Evolutionary conservation across 2,329 filamentous ascomycete genomes (phyloP).

Genomic region (Huntiella decipiens): DNA sequence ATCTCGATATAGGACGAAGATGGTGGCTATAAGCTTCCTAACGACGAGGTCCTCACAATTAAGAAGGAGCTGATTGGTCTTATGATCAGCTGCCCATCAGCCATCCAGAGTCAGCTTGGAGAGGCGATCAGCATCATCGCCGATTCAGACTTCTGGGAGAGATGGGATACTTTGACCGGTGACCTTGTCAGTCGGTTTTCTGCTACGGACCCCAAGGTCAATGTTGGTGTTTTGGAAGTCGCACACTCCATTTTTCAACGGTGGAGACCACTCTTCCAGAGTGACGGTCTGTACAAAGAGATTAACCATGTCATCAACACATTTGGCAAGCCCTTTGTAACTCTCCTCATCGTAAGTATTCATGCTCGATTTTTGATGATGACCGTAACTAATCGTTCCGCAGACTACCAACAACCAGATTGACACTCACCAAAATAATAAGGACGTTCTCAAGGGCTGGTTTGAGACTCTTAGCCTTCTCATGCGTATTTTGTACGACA

Average conservation of each 20-base stretch:
- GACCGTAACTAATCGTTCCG: not conserved
- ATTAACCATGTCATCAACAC: conserved; percentile 86
- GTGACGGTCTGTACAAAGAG: conserved; percentile 80
- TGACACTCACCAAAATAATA: conserved; percentile 56
- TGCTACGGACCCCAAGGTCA: conserved; percentile 60
- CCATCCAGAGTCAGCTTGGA: conserved; percentile 81
- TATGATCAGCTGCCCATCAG: conserved; percentile 80
- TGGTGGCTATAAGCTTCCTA: conserved; percentile 73
- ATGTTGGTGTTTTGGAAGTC: conserved; percentile 88
- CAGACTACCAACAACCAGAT: conserved; percentile 53
- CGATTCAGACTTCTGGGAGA: conserved; percentile 90
- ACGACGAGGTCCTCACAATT: conserved; percentile 70
- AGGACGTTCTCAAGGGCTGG: conserved; percentile 52
- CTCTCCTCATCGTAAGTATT: conserved; percentile 48
- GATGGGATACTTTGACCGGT: conserved; percentile 80
- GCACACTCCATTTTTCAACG: conserved; percentile 95
- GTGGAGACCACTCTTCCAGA: conserved; percentile 87
- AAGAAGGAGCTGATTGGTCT: conserved; percentile 89
- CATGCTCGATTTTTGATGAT: no score
- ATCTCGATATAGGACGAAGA: conserved; percentile 50
- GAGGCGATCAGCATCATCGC: conserved; percentile 95
- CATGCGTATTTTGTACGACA: conserved; percentile 83
- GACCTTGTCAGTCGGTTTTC: conserved; percentile 82
- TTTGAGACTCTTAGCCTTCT: conserved; percentile 76
- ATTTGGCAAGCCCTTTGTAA: conserved; percentile 69